phyloP scores from a whole-genome alignment of 768 basidiomycete genomes.

The Mycena galopus region DNA sequence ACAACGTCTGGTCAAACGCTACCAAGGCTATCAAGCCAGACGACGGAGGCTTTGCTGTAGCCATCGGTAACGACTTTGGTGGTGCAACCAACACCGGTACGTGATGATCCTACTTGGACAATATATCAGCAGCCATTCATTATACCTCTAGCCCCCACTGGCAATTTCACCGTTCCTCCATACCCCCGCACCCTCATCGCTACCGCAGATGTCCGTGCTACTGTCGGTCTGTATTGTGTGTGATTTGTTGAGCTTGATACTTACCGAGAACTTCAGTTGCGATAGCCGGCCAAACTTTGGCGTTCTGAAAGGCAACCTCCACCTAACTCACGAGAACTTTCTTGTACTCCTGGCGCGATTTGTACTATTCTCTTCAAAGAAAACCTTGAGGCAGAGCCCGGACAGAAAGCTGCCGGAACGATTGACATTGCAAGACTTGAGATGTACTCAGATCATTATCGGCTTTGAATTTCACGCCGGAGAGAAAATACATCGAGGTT shows the following conservation, averaged over 20 bases:
- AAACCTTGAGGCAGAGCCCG: background rate
- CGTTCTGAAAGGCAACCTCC: background rate
- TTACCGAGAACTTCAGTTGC: background rate
- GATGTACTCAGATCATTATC: background rate
- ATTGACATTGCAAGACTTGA: background rate
- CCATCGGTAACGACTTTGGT: constrained; percentile 52
- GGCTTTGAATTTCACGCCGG: background rate
- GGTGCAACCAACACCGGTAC: constrained; percentile 45
- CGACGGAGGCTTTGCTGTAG: constrained; percentile 56
- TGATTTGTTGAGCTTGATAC: background rate
- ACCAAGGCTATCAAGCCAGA: constrained; percentile 55
- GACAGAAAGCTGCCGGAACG: background rate
- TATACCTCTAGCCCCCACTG: constrained; percentile 39
- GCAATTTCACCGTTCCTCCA: constrained; percentile 49
- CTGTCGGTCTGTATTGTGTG: constrained; percentile 35
- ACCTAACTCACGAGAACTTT: background rate
- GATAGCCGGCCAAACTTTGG: constrained; percentile 7
- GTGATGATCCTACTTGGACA: background rate
- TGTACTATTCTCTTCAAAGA: background rate
- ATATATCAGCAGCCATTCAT: background rate
- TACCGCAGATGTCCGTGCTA: constrained; percentile 40
- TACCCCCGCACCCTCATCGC: constrained; percentile 49
- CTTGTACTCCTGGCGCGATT: background rate
- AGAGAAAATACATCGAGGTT: background rate
- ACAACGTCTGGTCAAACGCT: constrained; percentile 58